Percentiles rank a stretch among this genome's conserved stretches.
Conservation (phyloP, 2,329 filamentous ascomycete genomes). For the Cercospora janseana region DNA sequence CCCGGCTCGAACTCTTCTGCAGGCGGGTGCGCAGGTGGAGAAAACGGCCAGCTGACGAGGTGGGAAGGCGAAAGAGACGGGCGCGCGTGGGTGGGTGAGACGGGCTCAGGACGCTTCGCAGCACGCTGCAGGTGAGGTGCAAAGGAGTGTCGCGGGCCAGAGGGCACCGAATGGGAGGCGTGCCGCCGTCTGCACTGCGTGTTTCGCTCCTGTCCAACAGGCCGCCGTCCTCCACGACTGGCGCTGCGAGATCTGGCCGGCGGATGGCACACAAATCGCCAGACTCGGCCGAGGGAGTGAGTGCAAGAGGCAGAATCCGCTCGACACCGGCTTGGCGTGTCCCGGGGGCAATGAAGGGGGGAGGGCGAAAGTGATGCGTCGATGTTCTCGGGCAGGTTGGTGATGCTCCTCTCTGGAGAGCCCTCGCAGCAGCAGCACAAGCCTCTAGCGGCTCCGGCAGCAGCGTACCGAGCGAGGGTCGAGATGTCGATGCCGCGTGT, state of each 20-base stretch:
- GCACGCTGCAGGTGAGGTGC: neutral
- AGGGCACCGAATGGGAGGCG: neutral
- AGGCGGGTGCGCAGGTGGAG: constrained; percentile 21
- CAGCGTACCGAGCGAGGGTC: constrained; percentile 6
- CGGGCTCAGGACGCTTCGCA: neutral
- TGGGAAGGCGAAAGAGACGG: constrained; percentile 9
- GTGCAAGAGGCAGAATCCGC: constrained; percentile 5
- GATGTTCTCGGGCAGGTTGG: neutral
- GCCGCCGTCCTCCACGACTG: constrained; percentile 13
- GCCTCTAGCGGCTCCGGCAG: constrained; percentile 3
- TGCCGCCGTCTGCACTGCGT: neutral
- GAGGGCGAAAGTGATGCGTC: constrained; percentile 15
- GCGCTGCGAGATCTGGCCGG: constrained; percentile 20
- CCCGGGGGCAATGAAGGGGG: neutral
- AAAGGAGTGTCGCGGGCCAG: neutral
- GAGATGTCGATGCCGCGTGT: constrained; percentile 2
- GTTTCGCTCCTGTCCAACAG: constrained; percentile 14
- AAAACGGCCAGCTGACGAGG: constrained; percentile 17
- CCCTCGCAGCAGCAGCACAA: constrained; percentile 4
- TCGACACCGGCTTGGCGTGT: constrained; percentile 21
- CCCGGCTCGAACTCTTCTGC: constrained; percentile 20
- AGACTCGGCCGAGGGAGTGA: constrained; percentile 10
- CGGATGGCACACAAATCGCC: constrained; percentile 21
- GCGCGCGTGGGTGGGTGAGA: neutral
- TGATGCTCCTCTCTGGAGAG: constrained; percentile 7